Evolutionary conservation across 495 filamentous ascomycete species (phyloP), one percentile per base, ranked within the genome.

Genomic region (Tetracladium marchalianum): DNA sequence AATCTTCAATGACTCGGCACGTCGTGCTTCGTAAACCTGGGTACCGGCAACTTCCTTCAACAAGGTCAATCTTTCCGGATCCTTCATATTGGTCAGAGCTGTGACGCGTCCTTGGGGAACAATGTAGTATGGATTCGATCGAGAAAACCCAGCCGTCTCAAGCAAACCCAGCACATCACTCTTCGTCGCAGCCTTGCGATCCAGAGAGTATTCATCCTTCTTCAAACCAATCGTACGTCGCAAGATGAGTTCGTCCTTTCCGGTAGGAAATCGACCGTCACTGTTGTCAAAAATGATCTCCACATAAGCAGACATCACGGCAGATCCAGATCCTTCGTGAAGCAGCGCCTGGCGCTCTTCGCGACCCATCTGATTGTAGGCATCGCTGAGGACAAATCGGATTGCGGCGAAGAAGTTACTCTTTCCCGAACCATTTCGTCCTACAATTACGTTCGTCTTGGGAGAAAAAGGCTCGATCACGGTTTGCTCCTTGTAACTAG

Each of bases 341-440:
- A 99, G 74, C 9, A 99, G 79, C 19, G 86, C 89, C 63, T 93
- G 85, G 24, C 92, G 88, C 73, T 97, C 90, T 62, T 99, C 93
- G 50, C 92, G 81, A 39, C 83, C 86, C 78, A 99, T 86, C 61
- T 95, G 86, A 16, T 85, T 90, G 66, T 99, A 99, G 44, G 87
- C 89, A 81, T 98, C 89, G 62, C 90, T 92, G 50, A 99, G 82
- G 18, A 96, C 92, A 63, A 99, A 99, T 16, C 90, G 90, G 68
- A 99, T 96, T 27, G 92, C 92, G 35, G 90, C 92, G 66, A 99
- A 99, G 78, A 99, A 99, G 69, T 99, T 99, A 63, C 88, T 95
- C 73, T 99, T 99, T 56, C 92, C 92, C 2, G 92, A 95, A 51
- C 92, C 92, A 75, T 99, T 99, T 66, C 92, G 92, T 47, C 92